phyloP scores from a whole-genome alignment of 2,329 filamentous ascomycete species.

The Trichoderma sp. region DNA sequence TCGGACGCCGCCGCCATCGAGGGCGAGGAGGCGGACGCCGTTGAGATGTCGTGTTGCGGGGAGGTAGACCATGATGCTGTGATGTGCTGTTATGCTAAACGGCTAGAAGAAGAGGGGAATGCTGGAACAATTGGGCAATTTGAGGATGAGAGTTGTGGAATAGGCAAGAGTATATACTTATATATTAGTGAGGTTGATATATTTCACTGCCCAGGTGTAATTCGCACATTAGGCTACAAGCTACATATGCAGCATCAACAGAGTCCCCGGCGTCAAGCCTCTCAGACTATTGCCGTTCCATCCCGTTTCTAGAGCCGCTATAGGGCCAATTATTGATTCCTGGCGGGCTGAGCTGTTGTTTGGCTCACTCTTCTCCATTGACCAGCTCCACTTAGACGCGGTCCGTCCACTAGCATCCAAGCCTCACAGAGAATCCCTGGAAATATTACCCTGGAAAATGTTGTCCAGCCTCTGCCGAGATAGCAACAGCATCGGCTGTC shows the following conservation, averaged over 20 bases:
- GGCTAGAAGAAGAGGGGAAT: neutral
- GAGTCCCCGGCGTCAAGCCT: neutral
- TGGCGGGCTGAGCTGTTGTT: neutral
- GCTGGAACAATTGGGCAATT: neutral
- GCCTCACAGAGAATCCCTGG: neutral
- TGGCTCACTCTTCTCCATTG: neutral
- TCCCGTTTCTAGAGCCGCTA: slow-evolving; percentile 8
- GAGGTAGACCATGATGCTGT: slow-evolving; percentile 1
- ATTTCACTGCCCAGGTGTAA: neutral
- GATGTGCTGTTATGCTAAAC: neutral
- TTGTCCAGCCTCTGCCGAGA: neutral
- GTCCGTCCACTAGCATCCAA: slow-evolving; percentile 5
- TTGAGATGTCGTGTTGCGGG: slow-evolving; percentile 10
- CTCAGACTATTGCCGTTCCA: slow-evolving; percentile 5
- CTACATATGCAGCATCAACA: no score
- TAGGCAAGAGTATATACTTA: neutral
- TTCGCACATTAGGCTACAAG: neutral
- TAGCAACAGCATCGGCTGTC: neutral
- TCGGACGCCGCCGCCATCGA: slow-evolving; percentile 12
- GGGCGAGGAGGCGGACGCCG: slow-evolving; percentile 10
- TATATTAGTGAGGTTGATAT: neutral
- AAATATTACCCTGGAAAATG: neutral
- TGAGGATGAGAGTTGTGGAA: neutral
- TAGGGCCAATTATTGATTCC: neutral
- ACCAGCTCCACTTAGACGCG: slow-evolving; percentile 6